Evolutionary conservation across 257 asterid species (phyloP).

Genomic region (Solanum sparsipilum): DNA sequence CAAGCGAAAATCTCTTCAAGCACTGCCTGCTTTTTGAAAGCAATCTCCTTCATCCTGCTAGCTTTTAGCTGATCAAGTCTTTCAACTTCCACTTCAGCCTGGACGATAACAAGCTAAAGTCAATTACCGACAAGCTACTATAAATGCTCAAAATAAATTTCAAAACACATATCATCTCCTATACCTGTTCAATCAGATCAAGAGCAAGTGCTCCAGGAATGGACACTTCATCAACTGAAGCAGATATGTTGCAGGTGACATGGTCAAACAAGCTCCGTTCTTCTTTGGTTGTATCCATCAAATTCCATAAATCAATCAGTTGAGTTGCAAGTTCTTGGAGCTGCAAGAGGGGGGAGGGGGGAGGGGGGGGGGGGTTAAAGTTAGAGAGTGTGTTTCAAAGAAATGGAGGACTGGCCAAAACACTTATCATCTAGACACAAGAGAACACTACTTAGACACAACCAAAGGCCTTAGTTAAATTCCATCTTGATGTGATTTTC

Average conservation of each 20-base stretch:
- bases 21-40: constrained; percentile 82
- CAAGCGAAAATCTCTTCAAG: constrained; percentile 75
- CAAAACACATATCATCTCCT: background rate
- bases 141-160: background rate
- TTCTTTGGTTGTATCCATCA: constrained; percentile 88
- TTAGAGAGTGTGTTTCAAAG: background rate
- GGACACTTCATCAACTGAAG: constrained; percentile 75
- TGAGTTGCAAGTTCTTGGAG: constrained; percentile 89
- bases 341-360: constrained; percentile 21
- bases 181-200: constrained; percentile 82
- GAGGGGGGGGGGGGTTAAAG: background rate
- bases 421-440: background rate
- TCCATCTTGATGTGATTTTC: background rate
- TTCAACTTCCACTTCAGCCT: constrained; percentile 95
- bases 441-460: background rate
- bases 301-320: constrained; percentile 90
- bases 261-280: constrained; percentile 59
- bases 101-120: background rate
- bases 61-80: constrained; percentile 90
- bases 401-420: background rate
- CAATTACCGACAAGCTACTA: background rate
- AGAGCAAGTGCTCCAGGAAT: constrained; percentile 80
- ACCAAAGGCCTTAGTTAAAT: background rate
- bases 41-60: constrained; percentile 94
- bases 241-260: constrained; percentile 68